Conservation (phyloP, 805 yeast species). For the Cyberlindnera amylophila region DNA sequence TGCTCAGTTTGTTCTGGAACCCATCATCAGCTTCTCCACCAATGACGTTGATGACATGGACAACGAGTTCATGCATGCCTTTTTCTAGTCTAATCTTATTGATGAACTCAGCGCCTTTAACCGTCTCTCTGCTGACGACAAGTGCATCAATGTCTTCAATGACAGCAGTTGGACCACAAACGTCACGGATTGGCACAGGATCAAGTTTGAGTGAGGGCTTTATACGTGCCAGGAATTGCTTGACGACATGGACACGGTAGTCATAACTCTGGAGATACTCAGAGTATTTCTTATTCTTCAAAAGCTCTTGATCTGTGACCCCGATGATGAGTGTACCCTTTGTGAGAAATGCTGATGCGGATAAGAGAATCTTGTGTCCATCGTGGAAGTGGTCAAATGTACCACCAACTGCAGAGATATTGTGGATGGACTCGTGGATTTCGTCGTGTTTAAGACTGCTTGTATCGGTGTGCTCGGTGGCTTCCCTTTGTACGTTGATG, state of each 20-base stretch:
- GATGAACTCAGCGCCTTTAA: conserved; percentile 67
- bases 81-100: conserved; percentile 59
- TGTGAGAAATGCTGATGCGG: conserved; percentile 66
- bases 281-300: conserved; percentile 70
- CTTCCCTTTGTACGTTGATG: conserved; percentile 11
- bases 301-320: conserved; percentile 69
- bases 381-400: conserved; percentile 96
- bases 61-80: conserved; percentile 47
- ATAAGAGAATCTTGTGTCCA: conserved; percentile 85
- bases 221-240: conserved; percentile 44
- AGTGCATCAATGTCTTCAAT: conserved; percentile 71
- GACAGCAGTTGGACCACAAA: conserved; percentile 91
- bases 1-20: conserved; percentile 75
- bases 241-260: conserved; percentile 44
- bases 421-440: conserved; percentile 27
- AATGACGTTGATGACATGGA: conserved; percentile 57
- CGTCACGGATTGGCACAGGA: conserved; percentile 66
- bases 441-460: conserved; percentile 18
- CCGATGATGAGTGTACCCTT: conserved; percentile 64
- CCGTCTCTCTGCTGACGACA: conserved; percentile 78
- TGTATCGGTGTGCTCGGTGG: not conserved
- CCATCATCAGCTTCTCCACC: conserved; percentile 57
- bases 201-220: conserved; percentile 46
- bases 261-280: conserved; percentile 60
- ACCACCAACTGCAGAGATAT: conserved; percentile 77